phyloP scores from a whole-genome alignment of 2,329 filamentous ascomycete genomes.

The Microcera coccophila region DNA sequence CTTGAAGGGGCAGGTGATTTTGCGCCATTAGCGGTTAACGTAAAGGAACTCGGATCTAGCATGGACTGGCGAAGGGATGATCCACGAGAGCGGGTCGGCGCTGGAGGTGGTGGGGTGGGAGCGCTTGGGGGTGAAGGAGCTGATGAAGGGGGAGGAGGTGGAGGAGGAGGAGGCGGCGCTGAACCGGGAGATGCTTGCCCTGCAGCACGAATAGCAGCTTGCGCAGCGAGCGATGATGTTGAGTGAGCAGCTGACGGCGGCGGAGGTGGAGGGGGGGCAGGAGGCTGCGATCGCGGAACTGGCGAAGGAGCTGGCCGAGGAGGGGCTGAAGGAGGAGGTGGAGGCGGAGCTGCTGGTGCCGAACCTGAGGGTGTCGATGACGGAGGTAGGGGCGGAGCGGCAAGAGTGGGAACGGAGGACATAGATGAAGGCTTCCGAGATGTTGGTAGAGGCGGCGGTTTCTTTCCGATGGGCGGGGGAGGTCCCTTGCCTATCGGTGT shows the following conservation, averaged over 20 bases:
- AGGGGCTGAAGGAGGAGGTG: slow-evolving; percentile 35
- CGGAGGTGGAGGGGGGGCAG: slow-evolving; percentile 28
- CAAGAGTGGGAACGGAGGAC: slow-evolving; percentile 32
- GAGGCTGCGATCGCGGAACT: slow-evolving; percentile 29
- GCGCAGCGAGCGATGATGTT: slow-evolving; percentile 39
- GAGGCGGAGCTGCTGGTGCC: slow-evolving; percentile 41
- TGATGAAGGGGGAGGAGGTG: slow-evolving; percentile 32
- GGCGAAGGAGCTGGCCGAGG: slow-evolving; percentile 37
- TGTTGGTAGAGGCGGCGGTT: slow-evolving; percentile 62
- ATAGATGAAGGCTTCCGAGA: slow-evolving; percentile 54
- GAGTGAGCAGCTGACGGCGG: slow-evolving; percentile 24
- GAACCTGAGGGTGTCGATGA: slow-evolving; percentile 39
- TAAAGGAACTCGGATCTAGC: slow-evolving; percentile 74
- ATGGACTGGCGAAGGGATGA: slow-evolving; percentile 56
- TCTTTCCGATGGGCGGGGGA: slow-evolving; percentile 22
- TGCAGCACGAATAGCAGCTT: slow-evolving; percentile 43
- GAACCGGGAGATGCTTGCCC: slow-evolving; percentile 38
- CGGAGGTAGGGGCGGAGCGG: slow-evolving; percentile 36
- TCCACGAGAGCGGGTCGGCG: slow-evolving; percentile 37
- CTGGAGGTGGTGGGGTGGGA: slow-evolving; percentile 39
- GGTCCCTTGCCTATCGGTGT: slow-evolving; percentile 37
- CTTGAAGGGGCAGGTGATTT: slow-evolving; percentile 48
- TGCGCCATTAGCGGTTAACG: slow-evolving; percentile 61
- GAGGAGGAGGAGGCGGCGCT: slow-evolving; percentile 37
- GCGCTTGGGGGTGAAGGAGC: slow-evolving; percentile 31